Conservation (phyloP, 106 monocot genomes). For the Phalaenopsis equestris region DNA sequence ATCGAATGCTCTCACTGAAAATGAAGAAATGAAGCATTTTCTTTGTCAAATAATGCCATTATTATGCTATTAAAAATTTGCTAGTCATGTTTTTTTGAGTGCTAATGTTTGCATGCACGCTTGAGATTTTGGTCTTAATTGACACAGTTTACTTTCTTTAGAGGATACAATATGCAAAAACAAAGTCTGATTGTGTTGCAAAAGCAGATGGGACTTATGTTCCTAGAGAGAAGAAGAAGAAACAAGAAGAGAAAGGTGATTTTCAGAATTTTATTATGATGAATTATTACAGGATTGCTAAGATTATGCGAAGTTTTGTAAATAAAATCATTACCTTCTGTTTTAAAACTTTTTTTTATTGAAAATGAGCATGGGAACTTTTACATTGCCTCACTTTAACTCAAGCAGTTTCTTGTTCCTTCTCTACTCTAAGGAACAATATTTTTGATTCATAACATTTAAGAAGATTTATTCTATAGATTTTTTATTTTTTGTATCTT, state of each 20-base stretch:
- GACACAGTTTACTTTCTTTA: slow-evolving; percentile 17
- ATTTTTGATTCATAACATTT: too few relatives aligned
- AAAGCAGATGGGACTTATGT: slow-evolving; percentile 78
- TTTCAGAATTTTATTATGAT: neutral
- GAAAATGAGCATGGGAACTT: neutral
- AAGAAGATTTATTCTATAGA: too few relatives aligned
- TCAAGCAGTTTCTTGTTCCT: too few relatives aligned
- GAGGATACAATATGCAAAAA: slow-evolving; percentile 94
- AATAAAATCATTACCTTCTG: neutral
- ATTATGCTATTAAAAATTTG: neutral
- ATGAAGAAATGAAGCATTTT: neutral
- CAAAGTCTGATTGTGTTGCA: slow-evolving; percentile 93
- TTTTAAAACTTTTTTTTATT: neutral
- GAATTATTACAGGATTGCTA: neutral
- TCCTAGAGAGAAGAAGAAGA: slow-evolving; percentile 89
- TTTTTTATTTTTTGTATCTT: too few relatives aligned
- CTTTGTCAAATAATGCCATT: neutral
- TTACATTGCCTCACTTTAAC: neutral
- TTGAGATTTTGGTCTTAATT: slow-evolving; percentile 1
- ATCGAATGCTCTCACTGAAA: neutral
- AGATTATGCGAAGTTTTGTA: neutral
- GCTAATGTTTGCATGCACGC: neutral
- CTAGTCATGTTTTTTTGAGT: neutral
- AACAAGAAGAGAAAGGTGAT: slow-evolving; percentile 94
- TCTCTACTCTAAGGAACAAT: too few relatives aligned